Evolutionary conservation across 2,329 filamentous ascomycete genomes (phyloP).

Genomic region (Penicillium sp.): DNA sequence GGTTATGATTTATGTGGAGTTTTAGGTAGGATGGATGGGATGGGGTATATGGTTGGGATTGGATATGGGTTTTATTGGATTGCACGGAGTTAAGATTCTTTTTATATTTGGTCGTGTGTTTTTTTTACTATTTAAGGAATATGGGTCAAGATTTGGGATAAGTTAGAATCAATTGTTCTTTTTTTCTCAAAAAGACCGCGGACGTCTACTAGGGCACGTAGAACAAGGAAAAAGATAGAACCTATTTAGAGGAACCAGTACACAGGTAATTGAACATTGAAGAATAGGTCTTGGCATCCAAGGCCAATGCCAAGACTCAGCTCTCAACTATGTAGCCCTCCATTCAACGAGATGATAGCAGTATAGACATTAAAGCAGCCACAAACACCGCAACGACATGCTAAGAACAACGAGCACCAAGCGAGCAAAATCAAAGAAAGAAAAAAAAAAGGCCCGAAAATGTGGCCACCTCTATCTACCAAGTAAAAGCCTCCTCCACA

Average conservation of each 20-base stretch:
- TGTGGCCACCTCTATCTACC: constrained; percentile 47
- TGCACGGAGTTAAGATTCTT: not conserved
- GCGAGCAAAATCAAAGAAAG: not conserved
- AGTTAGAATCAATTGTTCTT: not conserved
- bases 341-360: not conserved
- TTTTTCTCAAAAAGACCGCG: no score
- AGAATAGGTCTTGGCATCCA: not conserved
- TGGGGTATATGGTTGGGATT: not conserved
- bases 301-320: not conserved
- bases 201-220: no score
- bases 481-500: constrained; percentile 70
- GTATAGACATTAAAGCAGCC: constrained; percentile 5
- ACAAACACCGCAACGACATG: constrained; percentile 6
- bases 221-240: not conserved
- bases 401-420: not conserved
- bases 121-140: no score
- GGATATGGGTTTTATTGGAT: not conserved
- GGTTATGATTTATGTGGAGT: not conserved
- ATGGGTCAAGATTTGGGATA: not conserved
- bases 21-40: not conserved
- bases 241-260: not conserved
- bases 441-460: constrained; percentile 2
- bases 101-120: no score
- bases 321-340: not conserved
- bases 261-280: not conserved